Evolutionary conservation across 202 grass and related monocot genomes (phyloP), one percentile per base, ranked within the genome.

Genomic region (Dendrocalamus latiflorus): DNA sequence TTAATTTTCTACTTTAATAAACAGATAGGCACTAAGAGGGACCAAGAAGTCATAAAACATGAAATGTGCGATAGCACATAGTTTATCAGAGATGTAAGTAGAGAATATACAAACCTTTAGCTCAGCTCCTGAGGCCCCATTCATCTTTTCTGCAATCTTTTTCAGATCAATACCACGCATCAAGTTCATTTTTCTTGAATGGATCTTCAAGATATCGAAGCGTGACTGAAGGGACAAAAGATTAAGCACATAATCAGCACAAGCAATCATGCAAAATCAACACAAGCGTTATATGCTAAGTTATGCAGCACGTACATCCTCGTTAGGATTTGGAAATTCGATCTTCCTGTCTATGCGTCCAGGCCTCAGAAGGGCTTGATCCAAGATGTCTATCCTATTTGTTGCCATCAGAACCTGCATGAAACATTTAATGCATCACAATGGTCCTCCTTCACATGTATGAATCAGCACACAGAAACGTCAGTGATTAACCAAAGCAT

Each of bases 121-220:
- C 77, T 96, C 90, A n/a, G 93, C 88, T 72, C 90, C 93, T 76
- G 88, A 93, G 26, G 88, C 88, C 5, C 88, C 91, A 51, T 96
- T 91, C 88, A 91, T 86, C 81, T 91, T 93, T 20, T 74, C 88
- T 1, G 93, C 86, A 0, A 96, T 90, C 74, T 93, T 93, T 39
- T 93, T 89, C 53, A 96, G 77, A 85, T 96, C 90, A 83, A 93
- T 91, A 20, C 84, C 86, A 1, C 93, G 83, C 76, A 85, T 93
- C 86, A 93, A 89, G 69, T 96, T 96, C 91, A 96, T 96, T 75
- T 83, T 93, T 74, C 93, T 93, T 51, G 93, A 96, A 58, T 96
- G 93, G 36, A 96, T 96, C 68, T 91, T 96, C 73, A 96, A 80
- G 16, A 96, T 93, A 83, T 89, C 90, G 47, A 79, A 77, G 44